Percentiles rank a stretch among this genome's conserved stretches.
Conservation (phyloP, 352 stramenopile species). For the Ochromonadaceae sp. region DNA sequence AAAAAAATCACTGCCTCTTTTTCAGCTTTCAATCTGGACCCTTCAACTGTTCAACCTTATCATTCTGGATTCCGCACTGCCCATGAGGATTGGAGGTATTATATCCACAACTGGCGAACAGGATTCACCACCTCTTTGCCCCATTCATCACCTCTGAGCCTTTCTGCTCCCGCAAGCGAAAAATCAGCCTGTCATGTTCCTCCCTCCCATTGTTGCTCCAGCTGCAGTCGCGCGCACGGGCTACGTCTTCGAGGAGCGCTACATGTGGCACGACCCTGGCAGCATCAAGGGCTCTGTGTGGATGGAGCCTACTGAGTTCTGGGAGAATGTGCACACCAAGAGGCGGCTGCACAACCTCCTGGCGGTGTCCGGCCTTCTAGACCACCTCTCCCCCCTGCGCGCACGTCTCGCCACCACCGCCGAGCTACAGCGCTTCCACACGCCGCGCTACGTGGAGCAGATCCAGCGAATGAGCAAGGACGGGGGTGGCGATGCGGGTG, state of each 20-base stretch:
- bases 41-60: no score
- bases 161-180: no score
- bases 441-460: constrained; percentile 34
- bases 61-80: no score
- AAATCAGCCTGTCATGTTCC: no score
- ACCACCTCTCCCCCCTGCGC: constrained; percentile 33
- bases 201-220: no score
- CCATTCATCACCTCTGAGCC: no score
- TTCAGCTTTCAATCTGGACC: no score
- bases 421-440: constrained; percentile 42
- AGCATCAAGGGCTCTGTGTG: constrained; percentile 20
- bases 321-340: constrained; percentile 55
- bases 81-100: no score
- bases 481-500: constrained; percentile 44
- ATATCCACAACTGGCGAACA: no score
- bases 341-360: constrained; percentile 50
- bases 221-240: no score
- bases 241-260: constrained; percentile 60
- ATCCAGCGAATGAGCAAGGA: constrained; percentile 36
- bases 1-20: no score
- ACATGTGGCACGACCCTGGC: constrained; percentile 51
- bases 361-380: constrained; percentile 46
- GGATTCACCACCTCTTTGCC: no score
- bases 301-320: constrained; percentile 34
- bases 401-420: constrained; percentile 31